phyloP scores from a whole-genome alignment of 2,329 filamentous ascomycete genomes.

The Cercospora zeina region DNA sequence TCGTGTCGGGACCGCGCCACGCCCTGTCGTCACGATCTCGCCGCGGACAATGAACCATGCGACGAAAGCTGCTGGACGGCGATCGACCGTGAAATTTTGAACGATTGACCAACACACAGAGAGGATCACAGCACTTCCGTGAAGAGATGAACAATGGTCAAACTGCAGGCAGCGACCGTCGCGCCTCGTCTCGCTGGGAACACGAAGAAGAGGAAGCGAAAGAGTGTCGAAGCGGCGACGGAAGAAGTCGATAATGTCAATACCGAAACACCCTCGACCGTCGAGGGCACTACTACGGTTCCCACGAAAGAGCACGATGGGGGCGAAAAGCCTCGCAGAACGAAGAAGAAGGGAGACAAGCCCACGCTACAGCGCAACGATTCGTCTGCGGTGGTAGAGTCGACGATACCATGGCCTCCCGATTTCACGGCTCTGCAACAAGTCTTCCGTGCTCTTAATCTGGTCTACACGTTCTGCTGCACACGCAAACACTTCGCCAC shows the following conservation, averaged over 20 bases:
- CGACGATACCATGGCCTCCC: constrained; percentile 68
- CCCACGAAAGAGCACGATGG: constrained; percentile 61
- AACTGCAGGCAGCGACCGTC: constrained; percentile 50
- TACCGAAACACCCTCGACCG: not conserved
- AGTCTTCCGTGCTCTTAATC: constrained; percentile 80
- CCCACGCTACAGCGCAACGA: constrained; percentile 48
- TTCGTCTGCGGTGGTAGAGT: constrained; percentile 56
- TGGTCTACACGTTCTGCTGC: constrained; percentile 93
- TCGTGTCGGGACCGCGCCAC: not conserved
- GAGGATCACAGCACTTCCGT: constrained; percentile 3
- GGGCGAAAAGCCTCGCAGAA: constrained; percentile 53
- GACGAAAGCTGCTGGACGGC: constrained; percentile 9
- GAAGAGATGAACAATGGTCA: constrained; percentile 43
- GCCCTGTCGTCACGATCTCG: constrained; percentile 13
- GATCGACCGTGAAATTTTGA: not conserved
- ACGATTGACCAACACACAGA: not conserved
- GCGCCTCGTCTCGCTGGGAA: constrained; percentile 17
- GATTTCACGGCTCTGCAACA: constrained; percentile 71
- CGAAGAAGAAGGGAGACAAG: constrained; percentile 43
- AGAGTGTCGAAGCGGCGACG: constrained; percentile 12
- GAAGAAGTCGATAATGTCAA: constrained; percentile 16
- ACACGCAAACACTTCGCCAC: constrained; percentile 90
- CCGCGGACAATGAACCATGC: not conserved
- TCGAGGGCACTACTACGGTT: constrained; percentile 44
- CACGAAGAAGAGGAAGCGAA: constrained; percentile 25